Evolutionary conservation across 1,139 yeast species (phyloP), one percentile per base, ranked within the genome.

Genomic region (Candida freyschussii): DNA sequence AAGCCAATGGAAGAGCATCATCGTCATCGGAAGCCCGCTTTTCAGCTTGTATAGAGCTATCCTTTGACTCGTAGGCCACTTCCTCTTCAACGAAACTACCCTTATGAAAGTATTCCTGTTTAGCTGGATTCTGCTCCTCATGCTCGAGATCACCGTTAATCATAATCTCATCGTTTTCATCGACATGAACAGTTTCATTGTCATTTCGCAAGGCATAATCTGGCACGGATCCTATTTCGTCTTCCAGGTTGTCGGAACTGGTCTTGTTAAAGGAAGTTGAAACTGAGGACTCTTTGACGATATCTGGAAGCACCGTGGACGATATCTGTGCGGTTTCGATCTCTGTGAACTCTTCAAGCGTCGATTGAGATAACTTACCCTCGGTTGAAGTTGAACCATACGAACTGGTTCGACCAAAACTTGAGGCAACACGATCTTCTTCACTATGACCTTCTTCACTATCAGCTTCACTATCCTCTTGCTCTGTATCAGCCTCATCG

Each of bases 51-150:
- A 21, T 33, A 13, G 27, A 14, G 10, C 24, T 36, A 21, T 25
- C 27, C 17, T 27, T 41, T 12, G 24, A 9, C 5, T 21, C 31
- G 19, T n/a, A 21, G 21, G 31, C 41, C 12, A 27, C 32, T 14
- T 13, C 19, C 30, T 21, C 21, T 24, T 18, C 10, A 11, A 16
- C 22, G 17, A 14, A 32, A 33, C n/a, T 20, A n/a, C n/a, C 37
- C 17, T 28, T 30, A 12, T 17, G 25, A 24, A 13, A 11, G 14
- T 14, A 17, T 8, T 31, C 33, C 3, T 17, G 22, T 28, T 26
- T 37, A 17, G 26, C n/a, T n/a, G n/a, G n/a, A n/a, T n/a, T n/a
- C n/a, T n/a, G 11, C 3, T 13, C 34, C 27, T 24, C 34, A n/a
- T 20, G 4, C 16, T 21, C 27, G 12, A 32, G 10, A 11, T 21